A percentile compares a stretch with the other conserved stretches of the same genome.
Conservation (phyloP, 306 rosid species). For the Senna tora region DNA sequence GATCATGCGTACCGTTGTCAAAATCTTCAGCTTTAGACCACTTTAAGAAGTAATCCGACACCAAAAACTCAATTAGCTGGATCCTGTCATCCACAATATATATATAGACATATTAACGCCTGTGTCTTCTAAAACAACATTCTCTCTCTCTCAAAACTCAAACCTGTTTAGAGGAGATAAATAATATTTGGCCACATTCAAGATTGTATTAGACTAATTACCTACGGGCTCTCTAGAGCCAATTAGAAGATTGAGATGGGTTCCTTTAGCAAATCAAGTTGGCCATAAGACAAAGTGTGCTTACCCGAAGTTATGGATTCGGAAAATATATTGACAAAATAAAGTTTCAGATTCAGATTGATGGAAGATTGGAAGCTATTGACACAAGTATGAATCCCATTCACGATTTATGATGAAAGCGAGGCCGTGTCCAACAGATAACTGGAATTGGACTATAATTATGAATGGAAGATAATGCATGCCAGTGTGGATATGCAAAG, state of each 20-base stretch:
- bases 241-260: neutral
- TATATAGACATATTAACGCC: constrained; percentile 31
- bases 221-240: neutral
- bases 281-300: neutral
- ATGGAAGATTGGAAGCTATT: neutral
- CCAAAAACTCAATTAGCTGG: constrained; percentile 83
- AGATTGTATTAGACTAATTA: neutral
- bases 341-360: neutral
- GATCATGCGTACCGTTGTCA: constrained; percentile 55
- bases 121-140: neutral
- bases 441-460: neutral
- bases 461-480: constrained; percentile 18
- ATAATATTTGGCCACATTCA: neutral
- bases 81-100: constrained; percentile 61
- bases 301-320: neutral
- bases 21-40: constrained; percentile 78
- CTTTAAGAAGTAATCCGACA: constrained; percentile 62
- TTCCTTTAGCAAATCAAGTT: neutral
- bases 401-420: neutral
- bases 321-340: neutral
- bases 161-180: neutral
- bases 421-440: neutral
- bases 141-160: constrained; percentile 7
- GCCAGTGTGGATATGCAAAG: constrained; percentile 17
- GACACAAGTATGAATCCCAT: neutral